These are phyloP conservation scores for Colletotrichum graminicola DNA, from an alignment of 2,329 filamentous ascomycete species.

Conservation along the genomic window DNA sequence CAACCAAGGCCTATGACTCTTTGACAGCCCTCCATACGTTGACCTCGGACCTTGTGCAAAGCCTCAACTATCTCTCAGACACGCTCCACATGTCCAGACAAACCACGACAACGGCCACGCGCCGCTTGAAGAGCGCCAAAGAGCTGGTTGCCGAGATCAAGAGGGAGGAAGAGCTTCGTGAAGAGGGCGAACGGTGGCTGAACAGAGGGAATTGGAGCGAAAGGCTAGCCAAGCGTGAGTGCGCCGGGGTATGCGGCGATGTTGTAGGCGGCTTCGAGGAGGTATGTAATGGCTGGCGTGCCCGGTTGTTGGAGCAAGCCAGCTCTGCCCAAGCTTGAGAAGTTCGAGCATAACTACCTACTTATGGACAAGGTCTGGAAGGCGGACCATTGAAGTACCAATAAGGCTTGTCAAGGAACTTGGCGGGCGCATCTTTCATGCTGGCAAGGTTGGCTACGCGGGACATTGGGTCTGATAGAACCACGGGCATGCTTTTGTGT, in stretches of 20 bases:
- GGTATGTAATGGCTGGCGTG: constrained; percentile 87
- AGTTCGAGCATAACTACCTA: constrained; percentile 15
- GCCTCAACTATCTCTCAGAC: constrained; percentile 88
- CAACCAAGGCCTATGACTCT: constrained; percentile 73
- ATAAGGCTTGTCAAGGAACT: not conserved
- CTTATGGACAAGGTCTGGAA: not conserved
- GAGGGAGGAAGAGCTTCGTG: constrained; percentile 83
- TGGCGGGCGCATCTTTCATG: not conserved
- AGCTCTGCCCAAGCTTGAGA: constrained; percentile 59
- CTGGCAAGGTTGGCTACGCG: constrained; percentile 12
- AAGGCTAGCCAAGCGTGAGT: constrained; percentile 81
- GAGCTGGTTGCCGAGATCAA: constrained; percentile 89
- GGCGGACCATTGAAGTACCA: not conserved
- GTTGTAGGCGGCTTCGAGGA: constrained; percentile 94
- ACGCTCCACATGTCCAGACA: constrained; percentile 95
- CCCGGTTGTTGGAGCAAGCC: constrained; percentile 77
- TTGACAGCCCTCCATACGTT: constrained; percentile 76
- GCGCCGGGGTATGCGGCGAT: constrained; percentile 84
- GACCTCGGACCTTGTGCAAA: constrained; percentile 80
- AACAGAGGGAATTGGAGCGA: constrained; percentile 86
- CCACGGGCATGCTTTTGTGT: constrained; percentile 11
- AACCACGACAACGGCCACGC: constrained; percentile 82
- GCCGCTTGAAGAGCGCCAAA: constrained; percentile 83
- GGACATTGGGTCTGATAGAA: constrained; percentile 4
- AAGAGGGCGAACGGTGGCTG: constrained; percentile 87